Base-by-base conservation (phyloP, 148 eudicot species). In the Fagopyrum homotropicum region DNA sequence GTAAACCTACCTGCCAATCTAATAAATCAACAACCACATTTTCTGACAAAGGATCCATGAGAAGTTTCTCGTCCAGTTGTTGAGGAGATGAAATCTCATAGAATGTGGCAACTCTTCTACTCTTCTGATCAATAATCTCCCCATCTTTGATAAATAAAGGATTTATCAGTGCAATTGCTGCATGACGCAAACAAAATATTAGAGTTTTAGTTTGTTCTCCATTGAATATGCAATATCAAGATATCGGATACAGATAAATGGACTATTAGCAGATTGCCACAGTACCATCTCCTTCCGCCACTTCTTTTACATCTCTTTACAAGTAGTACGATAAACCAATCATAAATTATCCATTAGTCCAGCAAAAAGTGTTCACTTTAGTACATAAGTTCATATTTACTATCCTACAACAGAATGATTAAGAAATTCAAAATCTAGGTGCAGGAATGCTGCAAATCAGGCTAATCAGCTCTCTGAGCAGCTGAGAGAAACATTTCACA, bases 81-180 rank as follows among this genome's bases (percentile, higher is more conserved):
- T 87, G 80, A 6, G 97, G 90, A 75, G 98, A 91, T 72, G 95
- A 87, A 81, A 91, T 81, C 82, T 91, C 93, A 75, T 78, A 83
- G 72, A 82, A 83, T 79, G 89, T 77, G 45, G 95, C 98, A 72
- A 94, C 87, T 83, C 84, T 87, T 75, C 50, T 83, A 59, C 78
- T 79, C 69, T 86, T 89, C 45, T 77, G 50, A 77, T 91, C 91
- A 69, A 83, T 75, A 70, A 94, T 77, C 64, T 80, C 88, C 49
- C 85, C 83, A 7, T 88, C 89, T 73, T 91, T 89, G 73, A 91
- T 73, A 75, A 89, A 88, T 48, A 94, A 81, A 79, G 97, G 93
- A 77, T 75, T 81, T 77, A 94, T 89, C 74, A 87, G 63, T 72
- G 98, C 95, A 78, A 89, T 86, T 64, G 98, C 98, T 91, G 89